phyloP scores from a whole-genome alignment of 305 asterid species.

The Solanum hybrid region DNA sequence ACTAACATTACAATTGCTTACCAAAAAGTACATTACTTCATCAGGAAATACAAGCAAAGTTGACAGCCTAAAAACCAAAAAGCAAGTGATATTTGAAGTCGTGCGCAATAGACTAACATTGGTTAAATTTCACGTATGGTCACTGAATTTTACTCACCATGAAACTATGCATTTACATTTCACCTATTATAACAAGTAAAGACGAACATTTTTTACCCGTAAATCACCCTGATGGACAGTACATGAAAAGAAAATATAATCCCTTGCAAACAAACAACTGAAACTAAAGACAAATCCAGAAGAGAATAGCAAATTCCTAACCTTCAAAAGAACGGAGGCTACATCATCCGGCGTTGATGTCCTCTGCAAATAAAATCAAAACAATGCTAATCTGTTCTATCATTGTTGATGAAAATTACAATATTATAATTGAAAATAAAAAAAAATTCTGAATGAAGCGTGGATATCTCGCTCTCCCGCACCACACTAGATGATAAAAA shows the following conservation, averaged over 20 bases:
- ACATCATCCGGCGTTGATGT: slow-evolving; percentile 26
- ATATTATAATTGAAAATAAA: no score
- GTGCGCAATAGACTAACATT: neutral
- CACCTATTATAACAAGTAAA: neutral
- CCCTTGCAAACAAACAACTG: neutral
- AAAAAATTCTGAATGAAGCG: no score
- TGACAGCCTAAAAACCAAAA: neutral
- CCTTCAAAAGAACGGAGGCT: slow-evolving; percentile 19
- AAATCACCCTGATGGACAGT: neutral
- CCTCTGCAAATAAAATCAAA: slow-evolving; percentile 14
- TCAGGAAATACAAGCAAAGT: neutral
- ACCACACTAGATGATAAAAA: no score
- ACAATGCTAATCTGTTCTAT: neutral
- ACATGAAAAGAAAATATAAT: neutral
- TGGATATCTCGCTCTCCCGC: no score
- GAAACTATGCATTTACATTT: neutral
- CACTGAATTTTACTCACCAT: neutral
- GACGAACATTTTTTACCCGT: neutral
- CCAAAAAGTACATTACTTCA: neutral
- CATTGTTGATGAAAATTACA: no score
- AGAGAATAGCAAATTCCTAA: neutral
- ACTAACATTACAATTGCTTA: neutral
- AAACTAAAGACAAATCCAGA: neutral
- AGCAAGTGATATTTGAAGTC: neutral
- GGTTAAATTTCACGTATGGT: neutral